Evolutionary conservation across 306 rosid species (phyloP).

Genomic region (Datisca glomerata): DNA sequence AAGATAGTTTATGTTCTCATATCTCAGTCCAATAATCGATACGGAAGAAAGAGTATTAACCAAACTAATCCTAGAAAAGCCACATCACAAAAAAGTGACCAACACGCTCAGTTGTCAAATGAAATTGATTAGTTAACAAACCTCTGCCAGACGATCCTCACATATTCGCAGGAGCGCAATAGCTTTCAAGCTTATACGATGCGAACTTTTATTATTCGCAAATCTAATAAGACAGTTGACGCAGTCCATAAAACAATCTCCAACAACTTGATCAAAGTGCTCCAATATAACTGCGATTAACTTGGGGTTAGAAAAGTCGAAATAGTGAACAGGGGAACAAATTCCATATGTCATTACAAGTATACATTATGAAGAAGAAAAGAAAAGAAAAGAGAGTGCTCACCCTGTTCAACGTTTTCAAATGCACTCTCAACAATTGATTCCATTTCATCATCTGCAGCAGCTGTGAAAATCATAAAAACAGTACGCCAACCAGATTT

Average conservation of each 20-base stretch:
- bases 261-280: conserved; percentile 99
- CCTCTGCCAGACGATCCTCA: conserved; percentile 99
- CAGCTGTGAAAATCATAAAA: conserved; percentile 95
- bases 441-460: conserved; percentile 99
- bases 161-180: conserved; percentile 97
- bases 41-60: too few species aligned
- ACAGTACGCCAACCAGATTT: conserved; percentile 99
- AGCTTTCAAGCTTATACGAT: conserved; percentile 97
- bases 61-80: too few species aligned
- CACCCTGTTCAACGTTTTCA: conserved; percentile 99
- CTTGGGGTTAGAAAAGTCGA: conserved; percentile 31
- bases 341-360: conserved; percentile 11
- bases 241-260: conserved; percentile 99
- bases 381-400: conserved; percentile 16
- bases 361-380: conserved; percentile 3
- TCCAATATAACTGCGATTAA: conserved; percentile 91
- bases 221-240: conserved; percentile 98
- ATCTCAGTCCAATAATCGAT: too few species aligned
- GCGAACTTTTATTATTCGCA: conserved; percentile 87
- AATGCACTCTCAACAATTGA: conserved; percentile 96
- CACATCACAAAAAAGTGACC: too few species aligned
- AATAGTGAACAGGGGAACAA: conserved; percentile 2
- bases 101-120: too few species aligned
- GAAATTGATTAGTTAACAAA: too few species aligned
- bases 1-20: too few species aligned